Conservation (phyloP, 176 grass and related monocot species). For the Oryza australiensis region DNA sequence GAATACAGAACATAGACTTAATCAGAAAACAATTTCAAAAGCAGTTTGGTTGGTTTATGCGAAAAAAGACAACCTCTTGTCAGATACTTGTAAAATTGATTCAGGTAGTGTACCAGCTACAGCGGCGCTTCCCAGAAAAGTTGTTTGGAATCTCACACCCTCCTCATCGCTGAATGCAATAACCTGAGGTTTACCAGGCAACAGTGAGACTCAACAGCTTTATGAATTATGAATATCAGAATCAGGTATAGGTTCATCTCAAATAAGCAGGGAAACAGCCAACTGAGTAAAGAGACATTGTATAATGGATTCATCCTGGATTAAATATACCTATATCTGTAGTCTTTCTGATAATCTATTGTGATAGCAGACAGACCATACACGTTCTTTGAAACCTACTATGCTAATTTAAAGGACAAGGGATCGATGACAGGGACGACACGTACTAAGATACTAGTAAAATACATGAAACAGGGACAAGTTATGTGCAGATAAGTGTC, state of each 20-base stretch:
- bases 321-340: not conserved
- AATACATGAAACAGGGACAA: slow-evolving; percentile 20
- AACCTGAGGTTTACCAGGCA: slow-evolving; percentile 45
- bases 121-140: slow-evolving; percentile 96
- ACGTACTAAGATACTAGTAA: slow-evolving; percentile 11
- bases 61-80: slow-evolving; percentile 81
- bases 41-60: slow-evolving; percentile 20
- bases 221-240: not conserved
- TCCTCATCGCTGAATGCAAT: slow-evolving; percentile 99
- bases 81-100: slow-evolving; percentile 85
- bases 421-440: not conserved
- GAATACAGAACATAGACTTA: slow-evolving; percentile 24
- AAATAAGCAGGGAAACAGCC: not conserved
- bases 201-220: not conserved
- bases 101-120: slow-evolving; percentile 91
- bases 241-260: not conserved
- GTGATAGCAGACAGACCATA: not conserved
- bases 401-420: slow-evolving; percentile 8
- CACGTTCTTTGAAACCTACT: not conserved
- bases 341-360: not conserved
- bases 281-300: not conserved
- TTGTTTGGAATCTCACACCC: slow-evolving; percentile 90
- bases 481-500: slow-evolving; percentile 30
- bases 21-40: slow-evolving; percentile 31
- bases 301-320: slow-evolving; percentile 18